Base-by-base conservation (phyloP, 2,329 filamentous ascomycete genomes). In the Aspergillus persii region DNA sequence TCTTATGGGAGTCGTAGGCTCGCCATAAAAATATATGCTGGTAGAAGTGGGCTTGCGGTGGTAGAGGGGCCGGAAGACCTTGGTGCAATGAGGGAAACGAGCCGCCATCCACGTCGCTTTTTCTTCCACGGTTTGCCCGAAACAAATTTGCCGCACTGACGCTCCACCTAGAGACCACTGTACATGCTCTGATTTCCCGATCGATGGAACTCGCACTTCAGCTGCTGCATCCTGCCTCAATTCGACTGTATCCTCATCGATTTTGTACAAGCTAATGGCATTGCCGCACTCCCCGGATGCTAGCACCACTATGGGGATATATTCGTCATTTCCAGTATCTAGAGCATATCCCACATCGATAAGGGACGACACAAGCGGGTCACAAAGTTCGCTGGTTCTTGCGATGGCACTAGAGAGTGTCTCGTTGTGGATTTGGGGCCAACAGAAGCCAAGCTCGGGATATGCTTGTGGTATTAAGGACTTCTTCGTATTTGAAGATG, bases 81-180 rank as follows among this genome's bases (percentile, higher is more conserved):
- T 70, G 3, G 81, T 84, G 7, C 70, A 76, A 9, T 69, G 73
- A 11, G 71, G 68, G 27, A 81, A 75, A 26, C 84, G 81, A 50
- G 81, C 80, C 11, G 83, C 84, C 53, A 86, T 75, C 62, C 81
- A 81, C 5, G 73, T 67, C 18, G 68, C 65, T 46, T 68, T 71
- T 57, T 77, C 72, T 29, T 81, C 76, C 1, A 79, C 66, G 15
- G 72, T 62, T 44, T 78, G 74, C 9, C 82, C 77, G 67, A 85
- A 85, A 64, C 73, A 76, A 3, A 87, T 69, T 64, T 87, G 84
- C 61, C 79, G 80, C 57, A 87, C 80, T 1, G 82, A 79, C 2
- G 78, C 76, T 12, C 79, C 80, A 53, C 74, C 73, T 31, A 77
- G 75, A 33, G 74, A 73, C 83, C 83, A 87, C 63, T 77, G 77